Evolutionary conservation across 345 rosid species (phyloP).

Genomic region (Physaria fendleri): DNA sequence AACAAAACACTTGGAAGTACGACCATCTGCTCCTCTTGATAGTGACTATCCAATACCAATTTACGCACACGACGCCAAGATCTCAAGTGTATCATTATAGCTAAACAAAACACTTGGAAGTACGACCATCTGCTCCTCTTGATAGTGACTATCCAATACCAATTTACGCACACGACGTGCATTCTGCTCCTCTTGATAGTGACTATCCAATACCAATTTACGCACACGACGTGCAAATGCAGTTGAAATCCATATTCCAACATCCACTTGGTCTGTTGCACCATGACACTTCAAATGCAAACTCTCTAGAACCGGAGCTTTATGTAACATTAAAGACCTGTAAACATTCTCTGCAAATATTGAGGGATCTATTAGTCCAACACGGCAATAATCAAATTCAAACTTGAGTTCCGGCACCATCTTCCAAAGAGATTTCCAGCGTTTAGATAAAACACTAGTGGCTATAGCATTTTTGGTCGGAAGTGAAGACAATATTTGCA

Average conservation of each 20-base stretch:
- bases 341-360: background rate
- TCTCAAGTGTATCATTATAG: background rate
- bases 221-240: background rate
- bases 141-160: too few relatives aligned
- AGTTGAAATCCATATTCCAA: background rate
- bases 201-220: background rate
- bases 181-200: too few relatives aligned
- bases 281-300: background rate
- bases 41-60: too few relatives aligned
- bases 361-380: background rate
- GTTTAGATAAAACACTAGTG: background rate
- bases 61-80: too few relatives aligned
- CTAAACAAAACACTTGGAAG: background rate
- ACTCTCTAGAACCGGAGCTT: background rate
- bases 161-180: too few relatives aligned
- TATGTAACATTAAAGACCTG: background rate
- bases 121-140: too few relatives aligned
- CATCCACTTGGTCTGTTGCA: background rate
- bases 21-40: too few relatives aligned
- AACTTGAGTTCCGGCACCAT: conserved; percentile 2
- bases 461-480: background rate
- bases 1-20: background rate
- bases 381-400: background rate
- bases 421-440: background rate
- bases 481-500: background rate